Conservation (phyloP, 2,329 filamentous ascomycete genomes). For the Aschersonia sp. region DNA sequence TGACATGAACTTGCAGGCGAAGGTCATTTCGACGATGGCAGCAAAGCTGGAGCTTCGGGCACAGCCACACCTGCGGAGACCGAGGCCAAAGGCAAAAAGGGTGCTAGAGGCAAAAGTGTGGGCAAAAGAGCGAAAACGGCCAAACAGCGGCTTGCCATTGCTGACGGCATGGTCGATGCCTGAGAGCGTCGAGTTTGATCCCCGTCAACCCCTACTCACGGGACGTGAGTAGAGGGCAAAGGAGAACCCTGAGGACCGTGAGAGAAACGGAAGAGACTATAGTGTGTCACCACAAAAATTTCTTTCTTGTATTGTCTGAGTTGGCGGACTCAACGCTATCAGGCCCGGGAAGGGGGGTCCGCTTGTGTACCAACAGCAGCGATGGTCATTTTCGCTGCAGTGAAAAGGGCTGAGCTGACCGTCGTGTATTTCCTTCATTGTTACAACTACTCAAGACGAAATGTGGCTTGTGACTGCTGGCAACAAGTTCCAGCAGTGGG, state of each 20-base stretch:
- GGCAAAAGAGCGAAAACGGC: constrained; percentile 49
- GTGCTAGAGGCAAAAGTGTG: constrained; percentile 28
- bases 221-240: background rate
- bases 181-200: constrained; percentile 2
- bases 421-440: no score
- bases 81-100: constrained; percentile 34
- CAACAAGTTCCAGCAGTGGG: background rate
- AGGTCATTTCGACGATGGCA: constrained; percentile 84
- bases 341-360: background rate
- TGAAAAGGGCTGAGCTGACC: no score
- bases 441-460: no score
- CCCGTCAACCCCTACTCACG: no score
- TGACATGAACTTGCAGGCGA: constrained; percentile 49
- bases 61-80: constrained; percentile 67
- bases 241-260: background rate
- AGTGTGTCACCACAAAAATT: background rate
- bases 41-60: constrained; percentile 56
- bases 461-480: no score
- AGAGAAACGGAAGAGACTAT: background rate
- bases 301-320: background rate
- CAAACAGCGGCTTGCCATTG: constrained; percentile 54
- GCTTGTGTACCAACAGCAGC: background rate
- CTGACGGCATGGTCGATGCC: constrained; percentile 36
- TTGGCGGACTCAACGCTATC: no score
- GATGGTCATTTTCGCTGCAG: background rate